These are phyloP conservation scores for Arthrobotrys sinensis DNA, from an alignment of 2,329 filamentous ascomycete genomes.

Conservation along the genomic window DNA sequence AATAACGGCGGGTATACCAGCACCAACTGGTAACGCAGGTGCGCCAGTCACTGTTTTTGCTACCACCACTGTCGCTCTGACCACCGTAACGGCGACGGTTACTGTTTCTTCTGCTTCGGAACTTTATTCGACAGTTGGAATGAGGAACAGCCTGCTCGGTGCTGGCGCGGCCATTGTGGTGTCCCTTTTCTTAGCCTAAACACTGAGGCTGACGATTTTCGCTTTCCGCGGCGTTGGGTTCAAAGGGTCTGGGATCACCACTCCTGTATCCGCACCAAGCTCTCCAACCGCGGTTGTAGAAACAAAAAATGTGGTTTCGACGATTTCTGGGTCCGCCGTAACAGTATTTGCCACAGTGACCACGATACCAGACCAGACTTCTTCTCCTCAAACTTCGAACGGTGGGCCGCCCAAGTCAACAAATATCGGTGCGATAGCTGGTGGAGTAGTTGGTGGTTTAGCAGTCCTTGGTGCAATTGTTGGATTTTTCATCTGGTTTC, in stretches of 20 bases:
- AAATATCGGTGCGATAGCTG: slow-evolving; percentile 39
- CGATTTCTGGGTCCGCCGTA: slow-evolving; percentile 31
- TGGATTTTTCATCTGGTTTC: slow-evolving; percentile 34
- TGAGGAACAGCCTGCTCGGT: slow-evolving; percentile 39
- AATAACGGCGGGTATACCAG: slow-evolving; percentile 34
- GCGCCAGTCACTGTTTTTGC: slow-evolving; percentile 60
- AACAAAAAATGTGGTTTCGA: slow-evolving; percentile 33
- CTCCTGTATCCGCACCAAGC: slow-evolving; percentile 9
- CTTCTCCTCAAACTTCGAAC: slow-evolving; percentile 3
- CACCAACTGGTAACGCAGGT: slow-evolving; percentile 44
- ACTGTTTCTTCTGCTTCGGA: slow-evolving; percentile 50
- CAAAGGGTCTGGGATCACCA: slow-evolving; percentile 3
- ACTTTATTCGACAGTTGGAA: slow-evolving; percentile 25
- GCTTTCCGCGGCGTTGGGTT: slow-evolving; percentile 9
- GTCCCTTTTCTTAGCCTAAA: slow-evolving; percentile 51
- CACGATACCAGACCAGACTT: slow-evolving; percentile 17
- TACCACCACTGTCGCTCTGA: slow-evolving; percentile 57
- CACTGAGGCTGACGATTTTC: slow-evolving; percentile 22
- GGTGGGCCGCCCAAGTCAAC: not conserved
- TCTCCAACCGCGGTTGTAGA: slow-evolving; percentile 30
- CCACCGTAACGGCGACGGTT: slow-evolving; percentile 43
- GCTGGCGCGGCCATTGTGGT: slow-evolving; percentile 37
- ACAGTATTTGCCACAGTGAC: slow-evolving; percentile 31
- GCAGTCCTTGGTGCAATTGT: slow-evolving; percentile 35
- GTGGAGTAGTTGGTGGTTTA: slow-evolving; percentile 50